These are phyloP conservation scores for Clarireedia paspali DNA, from an alignment of 2,329 filamentous ascomycete genomes.

Conservation along the genomic window DNA sequence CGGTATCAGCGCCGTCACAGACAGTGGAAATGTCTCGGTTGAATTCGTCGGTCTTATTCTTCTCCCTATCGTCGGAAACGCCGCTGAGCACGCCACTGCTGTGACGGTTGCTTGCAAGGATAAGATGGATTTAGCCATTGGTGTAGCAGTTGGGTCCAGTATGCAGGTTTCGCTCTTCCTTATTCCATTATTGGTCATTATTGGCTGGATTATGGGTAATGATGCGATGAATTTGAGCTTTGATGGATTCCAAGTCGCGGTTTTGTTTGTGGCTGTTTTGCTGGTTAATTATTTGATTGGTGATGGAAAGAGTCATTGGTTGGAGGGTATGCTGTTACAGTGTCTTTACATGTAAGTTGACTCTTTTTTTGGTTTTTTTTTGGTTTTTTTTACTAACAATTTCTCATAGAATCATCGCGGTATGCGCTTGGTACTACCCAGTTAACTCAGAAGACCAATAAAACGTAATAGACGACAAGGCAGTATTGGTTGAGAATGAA, in stretches of 20 bases:
- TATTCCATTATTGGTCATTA: slow-evolving; percentile 70
- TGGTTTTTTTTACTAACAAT: not conserved
- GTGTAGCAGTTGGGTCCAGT: slow-evolving; percentile 74
- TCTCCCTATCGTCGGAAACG: slow-evolving; percentile 75
- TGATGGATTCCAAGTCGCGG: slow-evolving; percentile 78
- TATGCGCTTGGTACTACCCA: slow-evolving; percentile 20
- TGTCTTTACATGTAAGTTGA: slow-evolving; percentile 26
- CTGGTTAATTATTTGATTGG: slow-evolving; percentile 81
- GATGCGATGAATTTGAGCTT: slow-evolving; percentile 61
- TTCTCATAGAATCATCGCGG: slow-evolving; percentile 14
- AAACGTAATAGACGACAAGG: no score
- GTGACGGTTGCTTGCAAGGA: slow-evolving; percentile 67
- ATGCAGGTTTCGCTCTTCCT: slow-evolving; percentile 79
- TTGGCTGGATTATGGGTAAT: slow-evolving; percentile 68
- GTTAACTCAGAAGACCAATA: not conserved
- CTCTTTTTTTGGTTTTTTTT: not conserved
- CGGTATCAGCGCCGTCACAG: slow-evolving; percentile 67
- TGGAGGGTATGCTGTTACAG: slow-evolving; percentile 27
- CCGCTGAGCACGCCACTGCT: slow-evolving; percentile 58
- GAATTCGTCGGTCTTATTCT: slow-evolving; percentile 76
- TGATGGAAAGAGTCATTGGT: slow-evolving; percentile 49
- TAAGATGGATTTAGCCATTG: slow-evolving; percentile 75
- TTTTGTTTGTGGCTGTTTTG: slow-evolving; percentile 75
- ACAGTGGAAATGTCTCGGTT: slow-evolving; percentile 61
- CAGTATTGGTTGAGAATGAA: no score